These are phyloP conservation scores for Sonneratia caseolaris DNA, from an alignment of 345 rosid genomes.

Conservation along the genomic window DNA sequence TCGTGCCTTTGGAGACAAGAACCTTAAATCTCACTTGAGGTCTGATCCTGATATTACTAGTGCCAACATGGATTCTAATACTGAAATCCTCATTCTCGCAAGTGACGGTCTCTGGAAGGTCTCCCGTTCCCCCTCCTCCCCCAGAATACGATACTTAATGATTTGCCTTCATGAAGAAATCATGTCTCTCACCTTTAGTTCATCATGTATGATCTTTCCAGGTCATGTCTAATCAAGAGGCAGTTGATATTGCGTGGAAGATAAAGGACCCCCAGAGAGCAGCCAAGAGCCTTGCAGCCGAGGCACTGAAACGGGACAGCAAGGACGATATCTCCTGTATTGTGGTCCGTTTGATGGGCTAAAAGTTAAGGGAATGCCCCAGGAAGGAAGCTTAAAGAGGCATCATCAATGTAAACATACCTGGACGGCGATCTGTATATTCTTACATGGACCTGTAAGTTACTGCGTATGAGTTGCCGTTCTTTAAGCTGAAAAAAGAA, in stretches of 20 bases:
- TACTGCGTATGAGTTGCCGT: not conserved
- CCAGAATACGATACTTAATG: too few species aligned
- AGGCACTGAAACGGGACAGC: conserved; percentile 11
- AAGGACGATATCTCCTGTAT: conserved; percentile 17
- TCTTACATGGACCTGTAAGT: not conserved
- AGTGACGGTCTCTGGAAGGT: conserved; percentile 19
- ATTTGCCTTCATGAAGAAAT: too few species aligned
- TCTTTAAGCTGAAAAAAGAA: not conserved
- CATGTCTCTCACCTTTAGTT: too few species aligned
- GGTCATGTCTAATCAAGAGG: conserved; percentile 16
- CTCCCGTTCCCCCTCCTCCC: not conserved
- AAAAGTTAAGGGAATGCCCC: not conserved
- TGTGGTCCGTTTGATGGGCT: conserved; percentile 7
- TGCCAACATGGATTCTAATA: not conserved
- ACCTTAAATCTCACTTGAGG: conserved; percentile 17
- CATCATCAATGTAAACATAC: not conserved
- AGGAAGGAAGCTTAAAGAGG: not conserved
- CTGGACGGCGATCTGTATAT: not conserved
- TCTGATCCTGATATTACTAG: conserved; percentile 15
- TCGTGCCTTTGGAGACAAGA: conserved; percentile 25
- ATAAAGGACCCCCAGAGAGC: conserved; percentile 12
- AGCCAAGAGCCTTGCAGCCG: conserved; percentile 11
- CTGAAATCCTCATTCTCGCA: conserved; percentile 5
- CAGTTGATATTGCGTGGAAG: conserved; percentile 12
- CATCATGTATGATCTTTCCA: not conserved